phyloP scores from a whole-genome alignment of 1,284 basidiomycete genomes.

The Puccinia coronata region DNA sequence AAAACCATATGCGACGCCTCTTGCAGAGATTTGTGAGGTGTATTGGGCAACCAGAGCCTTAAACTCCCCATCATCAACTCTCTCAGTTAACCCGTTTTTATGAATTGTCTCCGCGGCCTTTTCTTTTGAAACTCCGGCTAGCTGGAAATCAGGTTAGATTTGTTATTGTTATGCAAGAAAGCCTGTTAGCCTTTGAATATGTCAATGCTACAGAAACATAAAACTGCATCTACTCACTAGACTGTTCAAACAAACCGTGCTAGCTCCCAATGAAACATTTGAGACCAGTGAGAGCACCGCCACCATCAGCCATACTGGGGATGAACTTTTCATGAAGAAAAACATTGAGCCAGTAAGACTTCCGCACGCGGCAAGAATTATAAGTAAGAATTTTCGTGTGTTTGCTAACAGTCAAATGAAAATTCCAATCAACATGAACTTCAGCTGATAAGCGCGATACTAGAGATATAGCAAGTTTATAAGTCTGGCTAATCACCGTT shows the following conservation, averaged over 20 bases:
- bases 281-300: slow-evolving; percentile 21
- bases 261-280: slow-evolving; percentile 8
- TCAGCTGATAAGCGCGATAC: background rate
- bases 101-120: background rate
- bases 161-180: background rate
- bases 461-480: background rate
- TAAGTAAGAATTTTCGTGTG: slow-evolving; percentile 18
- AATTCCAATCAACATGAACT: background rate
- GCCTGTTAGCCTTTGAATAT: background rate
- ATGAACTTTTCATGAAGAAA: slow-evolving; percentile 23
- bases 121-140: slow-evolving; percentile 31
- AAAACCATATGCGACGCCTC: slow-evolving; percentile 29
- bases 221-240: slow-evolving; percentile 1
- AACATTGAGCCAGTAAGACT: slow-evolving; percentile 26
- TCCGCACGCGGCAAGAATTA: slow-evolving; percentile 12
- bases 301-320: background rate
- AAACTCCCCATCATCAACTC: background rate
- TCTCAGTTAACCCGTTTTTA: background rate
- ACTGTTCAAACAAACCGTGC: slow-evolving; percentile 37
- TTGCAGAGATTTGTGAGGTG: slow-evolving; percentile 29
- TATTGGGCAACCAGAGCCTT: slow-evolving; percentile 17
- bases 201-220: background rate
- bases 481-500: background rate
- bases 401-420: background rate
- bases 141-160: background rate